These are phyloP conservation scores for Paraphysoderma sedebokerense DNA, from an alignment of 371 early-diverging fungal genomes.

Conservation along the genomic window DNA sequence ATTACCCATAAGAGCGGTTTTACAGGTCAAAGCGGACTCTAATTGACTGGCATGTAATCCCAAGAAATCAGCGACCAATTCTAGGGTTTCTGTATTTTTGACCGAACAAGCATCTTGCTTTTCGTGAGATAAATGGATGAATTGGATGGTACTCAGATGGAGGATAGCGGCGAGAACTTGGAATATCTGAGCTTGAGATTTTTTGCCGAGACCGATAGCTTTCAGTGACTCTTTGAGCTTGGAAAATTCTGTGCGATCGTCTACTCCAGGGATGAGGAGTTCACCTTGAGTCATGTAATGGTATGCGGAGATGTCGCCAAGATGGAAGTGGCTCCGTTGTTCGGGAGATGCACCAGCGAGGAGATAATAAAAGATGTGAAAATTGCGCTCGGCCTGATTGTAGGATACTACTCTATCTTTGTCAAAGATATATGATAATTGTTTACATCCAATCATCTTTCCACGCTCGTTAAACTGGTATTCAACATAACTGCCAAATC, in stretches of 20 bases:
- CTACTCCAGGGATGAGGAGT: slow-evolving; percentile 3
- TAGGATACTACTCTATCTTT: slow-evolving; percentile 44
- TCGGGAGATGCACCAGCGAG: slow-evolving; percentile 32
- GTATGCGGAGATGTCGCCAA: slow-evolving; percentile 1
- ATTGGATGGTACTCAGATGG: slow-evolving; percentile 50
- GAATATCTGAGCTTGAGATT: slow-evolving; percentile 60
- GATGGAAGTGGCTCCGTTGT: slow-evolving; percentile 22
- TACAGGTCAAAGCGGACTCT: slow-evolving; percentile 16
- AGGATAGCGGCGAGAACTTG: slow-evolving; percentile 76
- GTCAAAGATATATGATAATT: slow-evolving; percentile 76
- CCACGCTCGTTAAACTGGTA: slow-evolving; percentile 71
- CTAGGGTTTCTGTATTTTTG: slow-evolving; percentile 31
- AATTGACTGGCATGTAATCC: slow-evolving; percentile 67
- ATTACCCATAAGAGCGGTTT: slow-evolving; percentile 27
- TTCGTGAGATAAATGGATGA: slow-evolving; percentile 20
- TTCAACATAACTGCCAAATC: slow-evolving; percentile 70
- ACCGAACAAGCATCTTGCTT: slow-evolving; percentile 29
- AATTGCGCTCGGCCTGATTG: slow-evolving; percentile 53
- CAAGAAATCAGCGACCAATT: slow-evolving; percentile 49
- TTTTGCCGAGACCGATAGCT: slow-evolving; percentile 54
- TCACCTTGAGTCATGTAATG: neutral
- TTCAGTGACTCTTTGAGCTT: slow-evolving; percentile 59
- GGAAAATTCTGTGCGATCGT: slow-evolving; percentile 36
- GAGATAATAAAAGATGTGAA: slow-evolving; percentile 79
- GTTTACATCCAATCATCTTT: slow-evolving; percentile 66